Conservation (phyloP, 2,329 filamentous ascomycete genomes). For the Claviceps sorghi region DNA sequence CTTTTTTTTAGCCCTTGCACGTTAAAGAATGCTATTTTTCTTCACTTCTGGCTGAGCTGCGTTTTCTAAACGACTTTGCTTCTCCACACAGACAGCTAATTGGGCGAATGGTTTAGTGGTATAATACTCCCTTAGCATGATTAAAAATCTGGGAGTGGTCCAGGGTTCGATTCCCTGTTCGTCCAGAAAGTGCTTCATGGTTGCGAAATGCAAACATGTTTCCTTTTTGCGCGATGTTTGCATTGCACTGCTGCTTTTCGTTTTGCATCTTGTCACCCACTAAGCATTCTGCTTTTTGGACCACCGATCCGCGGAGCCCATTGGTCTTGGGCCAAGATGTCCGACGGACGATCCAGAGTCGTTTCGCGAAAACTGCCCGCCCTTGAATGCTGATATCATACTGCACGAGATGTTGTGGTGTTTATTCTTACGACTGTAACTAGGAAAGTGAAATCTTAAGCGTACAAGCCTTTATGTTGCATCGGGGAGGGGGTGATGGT, state of each 20-base stretch:
- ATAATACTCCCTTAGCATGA: constrained; percentile 11
- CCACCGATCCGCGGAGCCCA: too few species aligned
- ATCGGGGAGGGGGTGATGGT: too few species aligned
- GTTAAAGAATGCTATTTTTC: not conserved
- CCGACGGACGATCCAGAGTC: too few species aligned
- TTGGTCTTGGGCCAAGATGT: too few species aligned
- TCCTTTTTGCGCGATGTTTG: too few species aligned
- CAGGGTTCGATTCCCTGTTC: constrained; percentile 13
- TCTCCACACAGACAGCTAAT: not conserved
- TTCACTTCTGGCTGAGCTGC: not conserved
- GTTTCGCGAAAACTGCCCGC: too few species aligned
- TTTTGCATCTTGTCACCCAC: not conserved
- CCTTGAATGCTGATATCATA: not conserved
- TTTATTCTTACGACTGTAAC: not conserved
- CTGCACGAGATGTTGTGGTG: not conserved
- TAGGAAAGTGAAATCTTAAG: too few species aligned
- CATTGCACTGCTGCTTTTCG: not conserved
- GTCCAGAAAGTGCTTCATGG: constrained; percentile 2
- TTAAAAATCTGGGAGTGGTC: constrained; percentile 7
- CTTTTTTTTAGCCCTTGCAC: not conserved
- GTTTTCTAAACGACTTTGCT: not conserved
- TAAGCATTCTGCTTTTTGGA: not conserved
- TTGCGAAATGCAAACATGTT: not conserved
- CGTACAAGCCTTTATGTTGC: not conserved
- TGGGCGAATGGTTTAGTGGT: constrained; percentile 12